Percentiles rank a stretch among this genome's conserved stretches.
Evolutionary conservation across 495 filamentous ascomycete genomes (phyloP).

Genomic region (Podospora bellae-mahoneyi): DNA sequence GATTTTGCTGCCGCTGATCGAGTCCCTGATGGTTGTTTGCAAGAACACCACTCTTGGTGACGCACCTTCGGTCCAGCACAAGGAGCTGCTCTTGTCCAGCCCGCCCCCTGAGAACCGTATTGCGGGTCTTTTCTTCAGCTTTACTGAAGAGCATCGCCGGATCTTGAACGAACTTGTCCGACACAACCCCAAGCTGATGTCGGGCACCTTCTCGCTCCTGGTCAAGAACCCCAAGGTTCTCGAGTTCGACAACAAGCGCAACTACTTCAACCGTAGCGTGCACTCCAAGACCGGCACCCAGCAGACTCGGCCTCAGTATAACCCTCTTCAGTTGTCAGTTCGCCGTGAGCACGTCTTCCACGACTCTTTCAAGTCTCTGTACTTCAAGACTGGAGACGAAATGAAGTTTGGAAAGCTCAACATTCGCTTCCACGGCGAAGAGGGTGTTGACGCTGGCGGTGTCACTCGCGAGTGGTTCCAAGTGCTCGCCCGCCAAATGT

Average conservation of each 20-base stretch:
- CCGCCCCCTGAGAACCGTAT: slow-evolving; percentile 78
- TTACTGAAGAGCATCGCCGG: slow-evolving; percentile 96
- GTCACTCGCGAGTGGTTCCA: slow-evolving; percentile 99
- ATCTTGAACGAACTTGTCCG: slow-evolving; percentile 98
- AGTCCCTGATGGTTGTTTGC: slow-evolving; percentile 98
- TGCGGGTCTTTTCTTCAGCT: slow-evolving; percentile 93
- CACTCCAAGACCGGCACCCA: slow-evolving; percentile 68
- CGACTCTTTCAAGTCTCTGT: slow-evolving; percentile 93
- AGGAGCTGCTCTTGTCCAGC: slow-evolving; percentile 70
- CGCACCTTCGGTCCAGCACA: slow-evolving; percentile 51
- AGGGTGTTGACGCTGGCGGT: slow-evolving; percentile 96
- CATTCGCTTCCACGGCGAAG: slow-evolving; percentile 95
- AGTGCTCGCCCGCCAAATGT: slow-evolving; percentile 96
- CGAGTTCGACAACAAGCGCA: slow-evolving; percentile 99
- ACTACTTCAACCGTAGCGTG: slow-evolving; percentile 93
- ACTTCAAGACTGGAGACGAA: slow-evolving; percentile 91
- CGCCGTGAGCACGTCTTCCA: slow-evolving; percentile 96
- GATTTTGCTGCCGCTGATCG: slow-evolving; percentile 88
- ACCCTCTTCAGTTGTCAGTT: slow-evolving; percentile 81
- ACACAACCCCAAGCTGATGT: slow-evolving; percentile 96
- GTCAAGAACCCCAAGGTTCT: slow-evolving; percentile 98
- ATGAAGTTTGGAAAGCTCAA: slow-evolving; percentile 98
- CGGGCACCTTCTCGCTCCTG: slow-evolving; percentile 88
- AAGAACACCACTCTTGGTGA: slow-evolving; percentile 87
- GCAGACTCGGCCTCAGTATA: slow-evolving; percentile 53